phyloP scores from a whole-genome alignment of 164 flowering plant species.

The Kalanchoe fedtschenkoi region DNA sequence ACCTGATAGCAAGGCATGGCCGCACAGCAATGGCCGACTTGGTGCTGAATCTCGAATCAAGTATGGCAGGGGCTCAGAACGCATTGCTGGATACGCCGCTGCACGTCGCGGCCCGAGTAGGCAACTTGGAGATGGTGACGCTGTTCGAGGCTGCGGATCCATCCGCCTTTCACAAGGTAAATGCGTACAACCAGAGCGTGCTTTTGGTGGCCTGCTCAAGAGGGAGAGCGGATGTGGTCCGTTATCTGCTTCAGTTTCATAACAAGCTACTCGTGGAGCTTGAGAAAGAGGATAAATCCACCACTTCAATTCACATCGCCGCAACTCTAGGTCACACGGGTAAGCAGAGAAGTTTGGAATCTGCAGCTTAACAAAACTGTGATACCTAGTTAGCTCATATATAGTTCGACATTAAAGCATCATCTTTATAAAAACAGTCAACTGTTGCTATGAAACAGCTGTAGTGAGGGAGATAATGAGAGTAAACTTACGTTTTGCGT shows the following conservation, averaged over 20 bases:
- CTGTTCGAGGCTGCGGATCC: slow-evolving; percentile 25
- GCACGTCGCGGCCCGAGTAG: slow-evolving; percentile 34
- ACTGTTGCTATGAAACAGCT: slow-evolving; percentile 13
- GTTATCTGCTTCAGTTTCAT: slow-evolving; percentile 18
- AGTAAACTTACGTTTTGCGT: slow-evolving; percentile 26
- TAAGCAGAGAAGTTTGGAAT: slow-evolving; percentile 10
- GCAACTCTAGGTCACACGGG: slow-evolving; percentile 39
- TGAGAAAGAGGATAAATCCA: slow-evolving; percentile 30
- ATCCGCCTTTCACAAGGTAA: slow-evolving; percentile 20
- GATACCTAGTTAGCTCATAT: too few relatives aligned
- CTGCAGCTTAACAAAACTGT: too few relatives aligned
- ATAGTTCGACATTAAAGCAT: too few relatives aligned
- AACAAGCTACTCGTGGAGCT: slow-evolving; percentile 19
- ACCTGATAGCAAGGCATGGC: slow-evolving; percentile 35
- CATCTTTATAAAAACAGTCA: too few relatives aligned
- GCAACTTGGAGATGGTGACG: slow-evolving; percentile 22
- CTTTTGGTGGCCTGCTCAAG: slow-evolving; percentile 38
- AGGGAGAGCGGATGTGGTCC: slow-evolving; percentile 29
- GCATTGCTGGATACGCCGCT: slow-evolving; percentile 35
- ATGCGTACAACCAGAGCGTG: slow-evolving; percentile 20
- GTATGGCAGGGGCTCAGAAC: slow-evolving; percentile 21
- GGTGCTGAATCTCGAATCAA: slow-evolving; percentile 18
- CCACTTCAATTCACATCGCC: slow-evolving; percentile 42
- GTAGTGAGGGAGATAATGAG: slow-evolving; percentile 34
- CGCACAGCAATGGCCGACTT: slow-evolving; percentile 21